A percentile compares a stretch with the other conserved stretches of the same genome.
Evolutionary conservation across 2,329 filamentous ascomycete species (phyloP).

Genomic region (Conoideocrella luteorostrata): DNA sequence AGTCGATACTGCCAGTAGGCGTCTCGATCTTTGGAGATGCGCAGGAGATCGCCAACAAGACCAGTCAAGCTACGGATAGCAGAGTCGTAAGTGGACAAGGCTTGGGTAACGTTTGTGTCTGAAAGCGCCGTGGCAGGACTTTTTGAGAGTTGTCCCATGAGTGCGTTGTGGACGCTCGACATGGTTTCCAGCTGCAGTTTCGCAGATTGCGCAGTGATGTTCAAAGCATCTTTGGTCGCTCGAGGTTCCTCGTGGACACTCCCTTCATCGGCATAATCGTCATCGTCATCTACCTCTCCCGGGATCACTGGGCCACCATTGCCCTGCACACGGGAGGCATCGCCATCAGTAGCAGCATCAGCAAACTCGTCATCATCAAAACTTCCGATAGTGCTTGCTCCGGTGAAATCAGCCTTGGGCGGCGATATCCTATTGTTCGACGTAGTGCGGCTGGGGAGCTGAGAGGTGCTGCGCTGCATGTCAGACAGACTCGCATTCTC

Average conservation of each 20-base stretch:
- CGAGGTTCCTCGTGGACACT: slow-evolving; percentile 70
- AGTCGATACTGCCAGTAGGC: slow-evolving; percentile 95
- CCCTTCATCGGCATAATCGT: slow-evolving; percentile 66
- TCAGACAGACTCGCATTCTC: slow-evolving; percentile 48
- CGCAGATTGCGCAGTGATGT: slow-evolving; percentile 93
- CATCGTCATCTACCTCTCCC: slow-evolving; percentile 55
- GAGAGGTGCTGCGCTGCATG: slow-evolving; percentile 35
- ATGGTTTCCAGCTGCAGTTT: slow-evolving; percentile 89
- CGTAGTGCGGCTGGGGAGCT: slow-evolving; percentile 28
- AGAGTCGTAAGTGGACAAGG: slow-evolving; percentile 77
- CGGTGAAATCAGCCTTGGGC: slow-evolving; percentile 30
- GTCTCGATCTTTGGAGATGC: slow-evolving; percentile 90
- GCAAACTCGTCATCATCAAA: slow-evolving; percentile 47
- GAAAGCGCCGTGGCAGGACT: slow-evolving; percentile 68
- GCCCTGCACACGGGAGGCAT: slow-evolving; percentile 28
- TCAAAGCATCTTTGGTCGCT: slow-evolving; percentile 85
- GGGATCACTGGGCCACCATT: slow-evolving; percentile 28
- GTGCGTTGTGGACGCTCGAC: slow-evolving; percentile 74
- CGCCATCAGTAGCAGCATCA: slow-evolving; percentile 41
- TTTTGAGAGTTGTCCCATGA: slow-evolving; percentile 60
- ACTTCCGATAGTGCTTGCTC: slow-evolving; percentile 41
- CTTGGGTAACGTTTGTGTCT: slow-evolving; percentile 69
- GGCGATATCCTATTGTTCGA: slow-evolving; percentile 21
- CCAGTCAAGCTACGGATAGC: slow-evolving; percentile 83
- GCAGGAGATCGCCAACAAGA: slow-evolving; percentile 77